phyloP scores from a whole-genome alignment of 2,329 filamentous ascomycete genomes.

The Colletotrichum gloeosporioides region DNA sequence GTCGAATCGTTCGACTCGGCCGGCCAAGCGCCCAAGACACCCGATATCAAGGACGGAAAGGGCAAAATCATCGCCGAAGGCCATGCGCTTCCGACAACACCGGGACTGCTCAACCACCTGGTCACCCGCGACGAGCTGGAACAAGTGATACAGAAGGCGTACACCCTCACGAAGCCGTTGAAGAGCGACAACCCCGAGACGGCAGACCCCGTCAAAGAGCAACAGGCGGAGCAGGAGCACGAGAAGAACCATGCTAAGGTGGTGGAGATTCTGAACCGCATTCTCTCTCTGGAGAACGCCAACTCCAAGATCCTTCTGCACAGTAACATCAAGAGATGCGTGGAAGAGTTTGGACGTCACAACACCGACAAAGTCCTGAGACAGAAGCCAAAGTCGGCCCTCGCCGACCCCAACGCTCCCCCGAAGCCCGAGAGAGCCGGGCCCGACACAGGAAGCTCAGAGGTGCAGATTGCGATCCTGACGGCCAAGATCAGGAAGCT shows the following conservation, averaged over 20 bases:
- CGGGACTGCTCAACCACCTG: conserved; percentile 75
- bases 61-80: conserved; percentile 45
- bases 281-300: conserved; percentile 78
- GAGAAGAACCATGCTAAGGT: conserved; percentile 69
- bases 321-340: conserved; percentile 83
- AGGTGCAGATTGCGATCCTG: conserved; percentile 97
- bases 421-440: conserved; percentile 69
- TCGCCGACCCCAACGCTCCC: conserved; percentile 42
- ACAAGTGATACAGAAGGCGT: conserved; percentile 69
- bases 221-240: conserved; percentile 46
- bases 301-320: conserved; percentile 80
- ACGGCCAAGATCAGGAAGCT: conserved; percentile 91
- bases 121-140: conserved; percentile 72
- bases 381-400: conserved; percentile 60
- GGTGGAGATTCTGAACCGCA: conserved; percentile 77
- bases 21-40: conserved; percentile 48
- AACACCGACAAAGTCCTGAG: conserved; percentile 77
- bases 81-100: conserved; percentile 50
- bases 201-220: conserved; percentile 45
- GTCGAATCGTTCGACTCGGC: conserved; percentile 79
- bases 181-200: conserved; percentile 34
- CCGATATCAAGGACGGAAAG: conserved; percentile 41
- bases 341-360: conserved; percentile 90
- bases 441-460: conserved; percentile 90
- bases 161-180: conserved; percentile 68